phyloP scores from a whole-genome alignment of 495 filamentous ascomycete species.

The Tuber melanosporum region DNA sequence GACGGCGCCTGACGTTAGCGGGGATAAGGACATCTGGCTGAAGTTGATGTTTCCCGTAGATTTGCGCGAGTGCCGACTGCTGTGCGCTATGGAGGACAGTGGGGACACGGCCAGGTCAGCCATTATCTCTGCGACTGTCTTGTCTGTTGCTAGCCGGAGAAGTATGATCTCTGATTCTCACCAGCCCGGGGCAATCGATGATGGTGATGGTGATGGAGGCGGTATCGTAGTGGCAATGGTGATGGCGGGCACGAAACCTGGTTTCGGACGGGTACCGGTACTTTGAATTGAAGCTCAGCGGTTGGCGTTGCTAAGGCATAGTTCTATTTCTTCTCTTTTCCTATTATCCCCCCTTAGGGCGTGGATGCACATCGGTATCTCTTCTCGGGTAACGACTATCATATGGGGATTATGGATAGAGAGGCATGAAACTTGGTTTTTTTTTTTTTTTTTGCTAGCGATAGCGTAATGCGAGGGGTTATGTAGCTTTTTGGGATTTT shows the following conservation, averaged over 20 bases:
- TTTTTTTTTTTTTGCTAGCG: not conserved
- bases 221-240: too few relatives aligned
- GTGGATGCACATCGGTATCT: not conserved
- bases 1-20: constrained; percentile 28
- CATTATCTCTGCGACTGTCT: constrained; percentile 6
- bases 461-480: not conserved
- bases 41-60: constrained; percentile 40
- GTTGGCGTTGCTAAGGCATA: not conserved
- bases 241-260: not conserved
- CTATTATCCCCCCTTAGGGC: not conserved
- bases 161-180: not conserved
- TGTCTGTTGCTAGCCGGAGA: not conserved
- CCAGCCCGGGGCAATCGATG: not conserved
- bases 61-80: constrained; percentile 37
- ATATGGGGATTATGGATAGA: not conserved
- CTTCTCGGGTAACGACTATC: too few relatives aligned
- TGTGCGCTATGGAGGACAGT: constrained; percentile 18
- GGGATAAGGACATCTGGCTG: constrained; percentile 34
- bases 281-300: not conserved
- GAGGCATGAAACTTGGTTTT: not conserved
- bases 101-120: constrained; percentile 17
- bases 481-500: not conserved
- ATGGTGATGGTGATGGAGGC: not conserved
- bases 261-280: not conserved
- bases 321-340: not conserved